Evolutionary conservation across 352 stramenopile genomes (phyloP).

Genomic region (Phytophthora pisi): DNA sequence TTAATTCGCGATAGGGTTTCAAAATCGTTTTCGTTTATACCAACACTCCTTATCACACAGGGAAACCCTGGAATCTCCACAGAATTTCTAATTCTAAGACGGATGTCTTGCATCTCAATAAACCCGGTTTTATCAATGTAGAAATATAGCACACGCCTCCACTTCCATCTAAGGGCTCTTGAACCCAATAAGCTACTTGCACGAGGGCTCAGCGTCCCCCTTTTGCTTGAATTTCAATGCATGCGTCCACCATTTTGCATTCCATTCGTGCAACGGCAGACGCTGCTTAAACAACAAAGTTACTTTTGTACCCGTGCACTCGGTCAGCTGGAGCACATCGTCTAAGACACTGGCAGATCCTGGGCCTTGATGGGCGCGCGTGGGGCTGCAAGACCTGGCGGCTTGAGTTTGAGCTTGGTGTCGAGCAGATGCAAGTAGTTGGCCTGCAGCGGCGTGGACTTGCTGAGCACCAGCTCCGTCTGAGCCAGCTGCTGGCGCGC

Average conservation of each 20-base stretch:
- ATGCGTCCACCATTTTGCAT: slow-evolving; percentile 22
- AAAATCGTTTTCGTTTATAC: too few species aligned
- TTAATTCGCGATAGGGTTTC: too few species aligned
- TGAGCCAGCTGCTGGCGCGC: slow-evolving; percentile 51
- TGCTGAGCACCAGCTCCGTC: slow-evolving; percentile 65
- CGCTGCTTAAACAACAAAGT: slow-evolving; percentile 20
- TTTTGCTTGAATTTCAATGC: slow-evolving; percentile 30
- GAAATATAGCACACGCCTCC: too few species aligned
- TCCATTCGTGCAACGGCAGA: slow-evolving; percentile 28
- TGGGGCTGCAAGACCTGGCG: slow-evolving; percentile 23
- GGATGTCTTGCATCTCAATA: too few species aligned
- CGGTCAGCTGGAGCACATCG: slow-evolving; percentile 3
- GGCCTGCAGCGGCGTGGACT: slow-evolving; percentile 66
- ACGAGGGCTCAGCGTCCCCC: not conserved
- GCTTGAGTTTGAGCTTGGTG: slow-evolving; percentile 29
- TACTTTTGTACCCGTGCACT: slow-evolving; percentile 17
- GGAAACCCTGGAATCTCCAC: too few species aligned
- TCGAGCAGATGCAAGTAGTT: slow-evolving; percentile 74
- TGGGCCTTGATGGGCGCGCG: slow-evolving; percentile 13
- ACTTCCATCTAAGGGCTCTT: too few species aligned
- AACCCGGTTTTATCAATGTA: too few species aligned
- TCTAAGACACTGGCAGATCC: slow-evolving; percentile 15
- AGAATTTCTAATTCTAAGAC: too few species aligned
- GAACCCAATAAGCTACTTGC: too few species aligned
- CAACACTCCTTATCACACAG: too few species aligned